phyloP scores from a whole-genome alignment of 345 rosid species.

The Excoecaria cochinchinensis region DNA sequence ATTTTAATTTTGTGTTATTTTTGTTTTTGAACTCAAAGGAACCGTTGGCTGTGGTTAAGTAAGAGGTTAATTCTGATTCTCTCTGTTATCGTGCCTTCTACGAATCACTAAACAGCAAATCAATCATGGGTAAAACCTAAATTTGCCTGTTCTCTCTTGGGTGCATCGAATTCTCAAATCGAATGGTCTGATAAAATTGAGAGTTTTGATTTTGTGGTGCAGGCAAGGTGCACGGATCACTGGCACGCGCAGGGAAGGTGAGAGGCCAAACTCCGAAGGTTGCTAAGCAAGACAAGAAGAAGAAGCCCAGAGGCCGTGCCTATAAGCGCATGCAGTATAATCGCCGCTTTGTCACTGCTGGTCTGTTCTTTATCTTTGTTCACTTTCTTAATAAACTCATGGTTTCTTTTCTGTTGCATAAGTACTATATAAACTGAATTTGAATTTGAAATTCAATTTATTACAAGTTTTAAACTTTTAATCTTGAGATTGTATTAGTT shows the following conservation, averaged over 20 bases:
- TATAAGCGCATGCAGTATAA: conserved; percentile 83
- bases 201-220: conserved; percentile 5
- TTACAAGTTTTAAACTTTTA: too few relatives aligned
- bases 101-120: not conserved
- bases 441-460: too few relatives aligned
- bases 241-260: conserved; percentile 90
- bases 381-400: not conserved
- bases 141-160: not conserved
- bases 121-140: not conserved
- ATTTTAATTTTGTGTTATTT: too few relatives aligned
- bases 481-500: too few relatives aligned
- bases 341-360: conserved; percentile 90
- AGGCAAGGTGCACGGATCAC: conserved; percentile 85
- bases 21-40: too few relatives aligned
- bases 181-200: not conserved
- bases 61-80: too few relatives aligned
- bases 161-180: not conserved
- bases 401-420: too few relatives aligned
- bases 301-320: conserved; percentile 79
- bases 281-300: conserved; percentile 80
- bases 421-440: too few relatives aligned
- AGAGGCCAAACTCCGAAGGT: conserved; percentile 81
- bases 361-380: conserved; percentile 22
- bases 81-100: not conserved
- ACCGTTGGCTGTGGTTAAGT: too few relatives aligned